A percentile compares a stretch with the other conserved stretches of the same genome.
Conservation (phyloP, 179 eudicot species). For the Spinacia oleracea region DNA sequence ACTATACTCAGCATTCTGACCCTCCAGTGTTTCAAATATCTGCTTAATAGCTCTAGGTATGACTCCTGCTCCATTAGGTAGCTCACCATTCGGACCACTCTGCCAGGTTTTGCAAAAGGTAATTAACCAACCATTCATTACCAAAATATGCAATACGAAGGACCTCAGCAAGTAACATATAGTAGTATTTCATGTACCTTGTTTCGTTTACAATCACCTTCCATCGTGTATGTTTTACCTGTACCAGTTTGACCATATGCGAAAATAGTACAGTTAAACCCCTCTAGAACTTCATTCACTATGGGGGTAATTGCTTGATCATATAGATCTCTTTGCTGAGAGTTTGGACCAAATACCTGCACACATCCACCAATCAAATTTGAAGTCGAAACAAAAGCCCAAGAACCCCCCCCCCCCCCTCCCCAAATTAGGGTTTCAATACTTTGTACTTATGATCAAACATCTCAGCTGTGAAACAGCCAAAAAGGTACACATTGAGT, state of each 20-base stretch:
- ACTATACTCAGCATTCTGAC: constrained; percentile 95
- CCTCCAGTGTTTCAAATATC: constrained; percentile 88
- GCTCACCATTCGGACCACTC: constrained; percentile 77
- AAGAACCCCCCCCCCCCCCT: neutral
- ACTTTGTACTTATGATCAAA: neutral
- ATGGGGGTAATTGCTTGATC: constrained; percentile 93
- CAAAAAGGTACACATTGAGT: neutral
- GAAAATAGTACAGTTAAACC: constrained; percentile 95
- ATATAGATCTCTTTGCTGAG: constrained; percentile 79
- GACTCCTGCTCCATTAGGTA: constrained; percentile 92
- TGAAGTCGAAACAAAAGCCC: neutral
- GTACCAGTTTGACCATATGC: constrained; percentile 99
- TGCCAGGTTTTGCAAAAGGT: constrained; percentile 25
- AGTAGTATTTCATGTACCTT: constrained; percentile 48
- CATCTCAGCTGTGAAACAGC: neutral
- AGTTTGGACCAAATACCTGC: constrained; percentile 93
- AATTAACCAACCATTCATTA: neutral
- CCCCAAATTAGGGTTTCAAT: neutral
- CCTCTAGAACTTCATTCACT: constrained; percentile 91
- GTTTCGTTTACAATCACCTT: constrained; percentile 86
- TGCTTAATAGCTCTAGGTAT: constrained; percentile 93
- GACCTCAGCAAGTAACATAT: neutral
- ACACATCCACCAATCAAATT: constrained; percentile 5
- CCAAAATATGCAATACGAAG: neutral
- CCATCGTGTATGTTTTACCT: constrained; percentile 98